Evolutionary conservation across 805 yeast genomes (phyloP).

Genomic region (Lipomyces mesembrius): DNA sequence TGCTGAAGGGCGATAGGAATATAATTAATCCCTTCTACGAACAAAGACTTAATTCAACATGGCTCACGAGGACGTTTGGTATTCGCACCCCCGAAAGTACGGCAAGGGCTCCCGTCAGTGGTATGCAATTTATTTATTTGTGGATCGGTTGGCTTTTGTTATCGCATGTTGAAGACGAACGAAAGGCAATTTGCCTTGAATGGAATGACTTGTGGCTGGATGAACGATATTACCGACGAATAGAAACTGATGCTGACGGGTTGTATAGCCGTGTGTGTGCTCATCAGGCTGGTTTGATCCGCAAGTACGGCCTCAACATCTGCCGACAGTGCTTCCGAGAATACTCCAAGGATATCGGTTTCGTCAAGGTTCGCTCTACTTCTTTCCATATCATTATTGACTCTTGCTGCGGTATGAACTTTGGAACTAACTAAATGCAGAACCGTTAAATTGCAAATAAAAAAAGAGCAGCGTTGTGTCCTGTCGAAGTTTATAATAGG

Average conservation of each 20-base stretch:
- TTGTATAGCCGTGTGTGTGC: constrained; percentile 80
- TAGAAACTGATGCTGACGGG: neutral
- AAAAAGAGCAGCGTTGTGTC: neutral
- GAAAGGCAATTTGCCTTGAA: neutral
- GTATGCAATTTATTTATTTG: constrained; percentile 36
- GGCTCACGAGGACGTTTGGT: constrained; percentile 99
- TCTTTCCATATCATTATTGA: neutral
- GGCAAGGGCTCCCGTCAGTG: constrained; percentile 99
- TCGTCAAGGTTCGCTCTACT: constrained; percentile 66
- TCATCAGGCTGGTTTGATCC: constrained; percentile 94
- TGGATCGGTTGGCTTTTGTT: neutral
- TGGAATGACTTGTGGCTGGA: neutral
- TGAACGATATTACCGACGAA: no score
- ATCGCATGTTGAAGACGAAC: neutral
- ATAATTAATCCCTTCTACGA: neutral
- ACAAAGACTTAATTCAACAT: constrained; percentile 55
- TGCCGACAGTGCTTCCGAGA: constrained; percentile 99
- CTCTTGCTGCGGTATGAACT: neutral
- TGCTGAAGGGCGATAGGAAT: neutral
- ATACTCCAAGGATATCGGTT: constrained; percentile 98
- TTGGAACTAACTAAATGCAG: neutral
- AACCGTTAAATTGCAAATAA: neutral
- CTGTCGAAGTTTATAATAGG: no score
- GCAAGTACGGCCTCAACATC: constrained; percentile 99
- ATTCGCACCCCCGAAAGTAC: constrained; percentile 99